Conservation (phyloP, 306 rosid species). For the Ceratonia siliqua region DNA sequence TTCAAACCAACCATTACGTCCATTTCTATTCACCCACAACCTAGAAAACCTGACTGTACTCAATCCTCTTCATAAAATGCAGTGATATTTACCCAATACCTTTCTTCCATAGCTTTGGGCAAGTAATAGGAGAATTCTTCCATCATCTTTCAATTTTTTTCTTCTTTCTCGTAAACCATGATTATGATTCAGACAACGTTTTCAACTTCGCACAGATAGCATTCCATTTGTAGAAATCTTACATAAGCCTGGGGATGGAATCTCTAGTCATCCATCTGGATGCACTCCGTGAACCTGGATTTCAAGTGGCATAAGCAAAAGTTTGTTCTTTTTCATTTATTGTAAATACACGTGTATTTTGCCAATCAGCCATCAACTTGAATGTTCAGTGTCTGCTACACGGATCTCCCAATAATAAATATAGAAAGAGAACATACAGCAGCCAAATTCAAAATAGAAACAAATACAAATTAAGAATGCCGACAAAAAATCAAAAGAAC, state of each 20-base stretch:
- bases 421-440: neutral
- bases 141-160: neutral
- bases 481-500: neutral
- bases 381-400: neutral
- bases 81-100: neutral
- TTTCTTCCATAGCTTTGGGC: neutral
- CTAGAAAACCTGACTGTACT: neutral
- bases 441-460: neutral
- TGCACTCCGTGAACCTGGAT: neutral
- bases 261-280: neutral
- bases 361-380: neutral
- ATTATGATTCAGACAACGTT: neutral
- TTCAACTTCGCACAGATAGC: neutral
- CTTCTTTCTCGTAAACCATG: constrained; percentile 15
- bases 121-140: neutral
- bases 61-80: neutral
- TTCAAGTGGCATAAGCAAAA: neutral
- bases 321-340: neutral
- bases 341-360: neutral
- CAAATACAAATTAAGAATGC: neutral
- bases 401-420: neutral
- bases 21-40: constrained; percentile 13
- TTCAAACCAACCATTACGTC: neutral
- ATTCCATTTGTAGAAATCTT: neutral
- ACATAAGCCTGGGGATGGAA: neutral